A percentile compares a stretch with the other conserved stretches of the same genome.
Conservation (phyloP, 2,329 filamentous ascomycete species). For the Neonectria neomacrospora region DNA sequence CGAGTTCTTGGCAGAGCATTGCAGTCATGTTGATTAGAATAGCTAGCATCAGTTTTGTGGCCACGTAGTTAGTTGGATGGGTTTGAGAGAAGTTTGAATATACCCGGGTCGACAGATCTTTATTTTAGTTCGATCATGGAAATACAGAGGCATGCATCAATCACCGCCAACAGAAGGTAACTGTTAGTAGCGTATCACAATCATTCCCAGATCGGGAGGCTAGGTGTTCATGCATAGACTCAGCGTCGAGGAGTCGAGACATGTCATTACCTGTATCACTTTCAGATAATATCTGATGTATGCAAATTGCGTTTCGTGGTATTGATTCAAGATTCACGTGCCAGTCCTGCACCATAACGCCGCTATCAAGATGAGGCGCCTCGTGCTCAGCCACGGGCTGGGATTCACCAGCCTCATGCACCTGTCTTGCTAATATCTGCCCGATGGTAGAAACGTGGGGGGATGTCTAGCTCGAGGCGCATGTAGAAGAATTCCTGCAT, state of each 20-base stretch:
- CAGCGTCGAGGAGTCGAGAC: background rate
- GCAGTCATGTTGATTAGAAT: slow-evolving; percentile 29
- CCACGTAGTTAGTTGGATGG: background rate
- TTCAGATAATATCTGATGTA: background rate
- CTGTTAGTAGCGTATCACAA: no score
- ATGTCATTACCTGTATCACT: background rate
- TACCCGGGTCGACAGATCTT: slow-evolving; percentile 8
- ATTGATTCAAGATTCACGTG: slow-evolving; percentile 41
- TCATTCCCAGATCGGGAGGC: no score
- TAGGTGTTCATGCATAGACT: no score
- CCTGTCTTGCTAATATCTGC: background rate
- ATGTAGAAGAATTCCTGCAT: slow-evolving; percentile 9
- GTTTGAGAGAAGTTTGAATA: slow-evolving; percentile 10
- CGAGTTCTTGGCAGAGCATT: slow-evolving; percentile 63
- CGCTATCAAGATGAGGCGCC: slow-evolving; percentile 36
- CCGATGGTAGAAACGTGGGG: slow-evolving; percentile 8
- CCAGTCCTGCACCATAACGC: slow-evolving; percentile 42
- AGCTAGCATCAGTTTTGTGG: background rate
- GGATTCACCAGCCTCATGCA: slow-evolving; percentile 16
- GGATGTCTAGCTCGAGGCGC: slow-evolving; percentile 5
- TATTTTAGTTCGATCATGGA: background rate
- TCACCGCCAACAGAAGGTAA: no score
- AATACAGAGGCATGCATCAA: slow-evolving; percentile 13
- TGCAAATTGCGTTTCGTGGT: slow-evolving; percentile 20
- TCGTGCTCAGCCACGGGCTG: slow-evolving; percentile 14